A percentile compares a stretch with the other conserved stretches of the same genome.
Conservation (phyloP, 768 basidiomycete genomes). For the Tylopilus rubrobrunneus region DNA sequence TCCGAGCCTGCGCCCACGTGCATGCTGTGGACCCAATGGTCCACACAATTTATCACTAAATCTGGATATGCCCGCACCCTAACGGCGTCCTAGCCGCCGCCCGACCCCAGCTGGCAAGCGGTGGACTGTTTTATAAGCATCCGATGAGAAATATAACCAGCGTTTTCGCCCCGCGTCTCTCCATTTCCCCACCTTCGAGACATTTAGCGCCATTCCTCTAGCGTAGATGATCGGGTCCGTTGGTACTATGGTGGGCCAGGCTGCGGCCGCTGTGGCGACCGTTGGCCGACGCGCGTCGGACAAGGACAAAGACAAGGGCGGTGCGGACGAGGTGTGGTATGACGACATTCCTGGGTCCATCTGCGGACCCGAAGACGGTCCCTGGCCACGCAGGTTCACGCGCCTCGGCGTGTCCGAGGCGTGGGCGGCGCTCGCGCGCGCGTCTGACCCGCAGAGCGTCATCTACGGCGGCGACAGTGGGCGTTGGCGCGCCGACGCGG, state of each 20-base stretch:
- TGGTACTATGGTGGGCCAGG: conserved; percentile 12
- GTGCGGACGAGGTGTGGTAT: conserved; percentile 41
- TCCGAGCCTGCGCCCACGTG: conserved; percentile 24
- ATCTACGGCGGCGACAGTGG: conserved; percentile 26
- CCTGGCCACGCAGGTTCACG: conserved; percentile 60
- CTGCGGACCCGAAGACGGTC: conserved; percentile 60
- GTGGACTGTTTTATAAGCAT: conserved; percentile 28
- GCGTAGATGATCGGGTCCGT: conserved; percentile 16
- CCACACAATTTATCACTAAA: conserved; percentile 21
- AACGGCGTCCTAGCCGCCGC: conserved; percentile 10
- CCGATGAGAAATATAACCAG: not conserved
- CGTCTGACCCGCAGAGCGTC: conserved; percentile 50
- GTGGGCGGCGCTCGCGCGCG: conserved; percentile 46
- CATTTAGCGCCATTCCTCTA: not conserved
- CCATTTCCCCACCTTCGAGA: not conserved
- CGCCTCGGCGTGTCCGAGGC: conserved; percentile 48
- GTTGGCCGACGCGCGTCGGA: not conserved
- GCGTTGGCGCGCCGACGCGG: conserved; percentile 47
- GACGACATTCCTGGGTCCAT: conserved; percentile 62
- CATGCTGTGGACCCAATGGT: conserved; percentile 12
- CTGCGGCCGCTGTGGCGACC: not conserved
- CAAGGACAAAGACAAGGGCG: not conserved
- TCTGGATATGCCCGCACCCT: conserved; percentile 19
- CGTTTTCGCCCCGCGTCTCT: conserved; percentile 1
- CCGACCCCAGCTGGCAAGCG: conserved; percentile 19